Conservation (phyloP, 192 early-diverging fungal species). For the Glomus cerebriforme region DNA sequence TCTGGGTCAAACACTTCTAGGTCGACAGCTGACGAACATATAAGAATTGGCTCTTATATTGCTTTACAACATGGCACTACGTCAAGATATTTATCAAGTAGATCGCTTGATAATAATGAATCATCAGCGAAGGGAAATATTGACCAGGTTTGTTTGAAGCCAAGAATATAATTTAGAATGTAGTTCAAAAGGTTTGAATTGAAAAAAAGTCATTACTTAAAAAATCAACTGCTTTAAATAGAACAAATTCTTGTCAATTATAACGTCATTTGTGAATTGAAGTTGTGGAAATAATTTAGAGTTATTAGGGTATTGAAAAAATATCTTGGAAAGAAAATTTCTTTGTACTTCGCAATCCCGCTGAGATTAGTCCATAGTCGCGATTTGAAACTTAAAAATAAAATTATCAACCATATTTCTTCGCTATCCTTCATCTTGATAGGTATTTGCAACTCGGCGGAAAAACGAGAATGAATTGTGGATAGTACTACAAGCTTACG, state of each 20-base stretch:
- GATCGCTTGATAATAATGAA: neutral
- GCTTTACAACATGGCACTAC: constrained; percentile 61
- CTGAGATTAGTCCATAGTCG: too few species aligned
- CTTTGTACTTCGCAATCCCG: too few species aligned
- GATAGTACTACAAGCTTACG: constrained; percentile 57
- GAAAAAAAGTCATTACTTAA: neutral
- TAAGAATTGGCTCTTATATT: constrained; percentile 52
- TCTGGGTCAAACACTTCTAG: neutral
- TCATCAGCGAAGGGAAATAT: neutral
- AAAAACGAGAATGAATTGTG: constrained; percentile 46
- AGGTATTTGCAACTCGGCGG: constrained; percentile 54
- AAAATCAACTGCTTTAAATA: neutral
- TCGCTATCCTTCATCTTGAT: neutral
- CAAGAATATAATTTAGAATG: neutral
- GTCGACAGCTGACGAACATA: constrained; percentile 27
- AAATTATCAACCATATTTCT: neutral
- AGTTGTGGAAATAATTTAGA: too few species aligned
- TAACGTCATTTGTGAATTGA: too few species aligned
- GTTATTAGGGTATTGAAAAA: too few species aligned
- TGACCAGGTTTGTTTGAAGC: neutral
- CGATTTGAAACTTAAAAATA: too few species aligned
- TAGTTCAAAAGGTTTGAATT: neutral
- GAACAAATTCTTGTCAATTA: too few species aligned
- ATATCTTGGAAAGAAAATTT: too few species aligned
- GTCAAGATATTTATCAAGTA: constrained; percentile 52